Percentiles rank a stretch among this genome's conserved stretches.
phyloP scores from a whole-genome alignment of 495 filamentous ascomycete genomes.

The Oidiodendron maius region DNA sequence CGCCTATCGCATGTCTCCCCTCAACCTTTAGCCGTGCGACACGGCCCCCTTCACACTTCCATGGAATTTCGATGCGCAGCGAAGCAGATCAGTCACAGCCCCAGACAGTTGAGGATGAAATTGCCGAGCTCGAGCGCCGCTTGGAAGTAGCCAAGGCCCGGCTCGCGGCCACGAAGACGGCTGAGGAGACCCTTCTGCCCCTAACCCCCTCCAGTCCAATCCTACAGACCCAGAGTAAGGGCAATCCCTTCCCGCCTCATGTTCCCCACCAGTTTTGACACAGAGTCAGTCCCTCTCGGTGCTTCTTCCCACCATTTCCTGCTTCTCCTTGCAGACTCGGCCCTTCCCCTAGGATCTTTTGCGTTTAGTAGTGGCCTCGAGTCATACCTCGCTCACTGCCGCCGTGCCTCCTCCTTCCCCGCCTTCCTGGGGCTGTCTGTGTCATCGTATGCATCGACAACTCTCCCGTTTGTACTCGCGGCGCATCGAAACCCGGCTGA shows the following conservation, averaged over 20 bases:
- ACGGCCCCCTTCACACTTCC: no score
- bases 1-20: no score
- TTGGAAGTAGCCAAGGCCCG: slow-evolving; percentile 34
- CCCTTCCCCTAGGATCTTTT: slow-evolving; percentile 92
- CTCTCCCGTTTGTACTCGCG: slow-evolving; percentile 79
- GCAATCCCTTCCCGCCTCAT: no score
- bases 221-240: no score
- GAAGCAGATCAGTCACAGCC: slow-evolving; percentile 13
- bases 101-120: slow-evolving; percentile 41
- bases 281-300: slow-evolving; percentile 13
- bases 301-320: slow-evolving; percentile 59
- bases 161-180: slow-evolving; percentile 11
- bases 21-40: no score
- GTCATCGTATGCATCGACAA: slow-evolving; percentile 67
- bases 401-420: slow-evolving; percentile 50
- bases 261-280: slow-evolving; percentile 7
- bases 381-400: slow-evolving; percentile 81
- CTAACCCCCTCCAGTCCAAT: no score
- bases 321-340: slow-evolving; percentile 90
- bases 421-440: slow-evolving; percentile 76
- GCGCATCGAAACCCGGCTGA: slow-evolving; percentile 57
- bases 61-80: slow-evolving; percentile 16
- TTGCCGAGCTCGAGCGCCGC: slow-evolving; percentile 43
- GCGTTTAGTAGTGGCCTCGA: slow-evolving; percentile 93
- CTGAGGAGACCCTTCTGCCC: neutral